phyloP scores from a whole-genome alignment of 768 basidiomycete genomes.

The Collybiopsis luxurians region DNA sequence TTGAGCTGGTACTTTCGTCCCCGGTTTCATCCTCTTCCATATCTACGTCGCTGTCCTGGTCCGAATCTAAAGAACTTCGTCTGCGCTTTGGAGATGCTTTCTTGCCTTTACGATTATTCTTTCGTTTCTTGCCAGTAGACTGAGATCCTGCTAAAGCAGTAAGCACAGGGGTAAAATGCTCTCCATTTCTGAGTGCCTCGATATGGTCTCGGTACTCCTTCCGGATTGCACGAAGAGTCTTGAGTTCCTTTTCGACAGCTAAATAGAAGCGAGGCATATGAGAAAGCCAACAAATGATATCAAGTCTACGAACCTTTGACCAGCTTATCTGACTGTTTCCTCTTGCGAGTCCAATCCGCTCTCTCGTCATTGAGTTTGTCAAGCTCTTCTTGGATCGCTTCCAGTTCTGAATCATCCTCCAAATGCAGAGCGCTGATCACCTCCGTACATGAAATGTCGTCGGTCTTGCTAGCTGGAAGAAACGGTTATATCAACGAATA shows the following conservation, averaged over 20 bases:
- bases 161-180: conserved; percentile 39
- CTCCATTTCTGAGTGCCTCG: conserved; percentile 42
- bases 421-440: conserved; percentile 49
- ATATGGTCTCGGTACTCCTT: conserved; percentile 45
- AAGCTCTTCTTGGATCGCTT: conserved; percentile 48
- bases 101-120: conserved; percentile 38
- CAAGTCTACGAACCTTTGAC: conserved; percentile 37
- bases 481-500: not conserved
- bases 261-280: not conserved
- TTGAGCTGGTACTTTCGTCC: conserved; percentile 18
- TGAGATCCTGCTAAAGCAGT: conserved; percentile 27
- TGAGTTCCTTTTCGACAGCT: conserved; percentile 41
- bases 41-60: conserved; percentile 32
- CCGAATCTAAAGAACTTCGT: conserved; percentile 19
- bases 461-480: conserved; percentile 53
- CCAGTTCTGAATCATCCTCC: conserved; percentile 50
- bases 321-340: conserved; percentile 32
- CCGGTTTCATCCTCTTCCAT: conserved; percentile 28
- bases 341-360: conserved; percentile 38
- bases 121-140: conserved; percentile 41
- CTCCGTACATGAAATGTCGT: conserved; percentile 61
- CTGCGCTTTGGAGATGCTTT: conserved; percentile 43
- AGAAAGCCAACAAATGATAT: not conserved
- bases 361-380: conserved; percentile 30
- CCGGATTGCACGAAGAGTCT: conserved; percentile 31